These are phyloP conservation scores for Aquilaria sinensis DNA, from an alignment of 345 rosid genomes.

Conservation along the genomic window DNA sequence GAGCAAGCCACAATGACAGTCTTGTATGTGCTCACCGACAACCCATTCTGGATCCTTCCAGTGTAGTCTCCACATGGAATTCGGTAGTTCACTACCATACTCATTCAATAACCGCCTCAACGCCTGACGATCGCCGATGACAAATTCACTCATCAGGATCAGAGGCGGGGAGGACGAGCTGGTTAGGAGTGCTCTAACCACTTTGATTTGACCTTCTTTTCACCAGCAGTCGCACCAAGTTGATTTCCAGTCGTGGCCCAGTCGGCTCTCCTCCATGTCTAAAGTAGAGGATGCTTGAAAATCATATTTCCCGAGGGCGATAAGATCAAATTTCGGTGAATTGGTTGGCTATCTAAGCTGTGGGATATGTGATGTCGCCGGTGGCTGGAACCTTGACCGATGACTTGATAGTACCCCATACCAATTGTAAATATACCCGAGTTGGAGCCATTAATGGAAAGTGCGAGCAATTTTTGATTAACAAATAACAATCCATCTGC, in stretches of 20 bases:
- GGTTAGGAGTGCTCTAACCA: constrained; percentile 44
- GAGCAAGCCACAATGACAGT: constrained; percentile 22
- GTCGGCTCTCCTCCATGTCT: constrained; percentile 53
- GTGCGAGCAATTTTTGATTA: too few species aligned
- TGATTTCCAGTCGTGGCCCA: constrained; percentile 61
- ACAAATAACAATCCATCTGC: background rate
- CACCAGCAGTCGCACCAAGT: constrained; percentile 41
- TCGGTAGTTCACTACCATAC: too few species aligned
- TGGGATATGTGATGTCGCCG: constrained; percentile 9
- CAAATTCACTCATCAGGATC: constrained; percentile 69
- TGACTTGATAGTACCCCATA: background rate
- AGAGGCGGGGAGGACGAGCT: constrained; percentile 64
- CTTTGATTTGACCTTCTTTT: constrained; percentile 50
- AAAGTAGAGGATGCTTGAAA: too few species aligned
- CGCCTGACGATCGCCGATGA: constrained; percentile 66
- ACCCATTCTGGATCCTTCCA: too few species aligned
- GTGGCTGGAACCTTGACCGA: constrained; percentile 5
- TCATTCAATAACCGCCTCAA: too few species aligned
- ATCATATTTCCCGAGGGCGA: background rate
- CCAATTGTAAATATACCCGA: constrained; percentile 9
- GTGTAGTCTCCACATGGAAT: too few species aligned
- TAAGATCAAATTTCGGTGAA: background rate
- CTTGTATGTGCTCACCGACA: constrained; percentile 71
- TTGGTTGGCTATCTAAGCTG: constrained; percentile 7
- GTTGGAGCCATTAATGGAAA: too few species aligned